phyloP scores from a whole-genome alignment of 1,284 basidiomycete species.

The Athelia psychrophila region DNA sequence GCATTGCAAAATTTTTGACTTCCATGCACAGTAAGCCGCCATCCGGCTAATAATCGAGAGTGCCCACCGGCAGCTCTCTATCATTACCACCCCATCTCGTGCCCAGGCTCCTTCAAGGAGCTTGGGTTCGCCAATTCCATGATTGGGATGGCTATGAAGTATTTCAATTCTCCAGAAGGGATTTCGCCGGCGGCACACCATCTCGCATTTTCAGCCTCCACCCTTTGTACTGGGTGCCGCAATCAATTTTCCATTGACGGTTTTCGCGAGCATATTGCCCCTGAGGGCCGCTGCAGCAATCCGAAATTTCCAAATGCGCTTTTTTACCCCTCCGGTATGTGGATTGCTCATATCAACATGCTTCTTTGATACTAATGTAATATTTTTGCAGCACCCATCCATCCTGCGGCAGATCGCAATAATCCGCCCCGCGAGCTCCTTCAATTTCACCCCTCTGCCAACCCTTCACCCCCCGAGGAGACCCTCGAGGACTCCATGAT shows the following conservation, averaged over 20 bases:
- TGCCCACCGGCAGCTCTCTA: neutral
- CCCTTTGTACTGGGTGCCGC: neutral
- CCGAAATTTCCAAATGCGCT: neutral
- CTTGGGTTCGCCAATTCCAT: neutral
- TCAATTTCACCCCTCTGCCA: neutral
- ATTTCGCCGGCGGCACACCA: neutral
- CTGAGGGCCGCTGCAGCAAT: neutral
- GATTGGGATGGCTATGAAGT: neutral
- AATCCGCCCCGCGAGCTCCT: neutral
- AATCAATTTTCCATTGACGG: neutral
- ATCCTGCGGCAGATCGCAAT: neutral
- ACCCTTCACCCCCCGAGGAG: neutral
- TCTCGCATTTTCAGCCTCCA: neutral
- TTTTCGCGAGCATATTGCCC: neutral
- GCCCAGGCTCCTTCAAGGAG: neutral
- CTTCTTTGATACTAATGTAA: neutral
- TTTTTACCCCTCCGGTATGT: neutral
- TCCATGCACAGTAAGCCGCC: too few species aligned
- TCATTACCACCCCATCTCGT: neutral
- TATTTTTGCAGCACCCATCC: neutral
- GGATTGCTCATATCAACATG: neutral
- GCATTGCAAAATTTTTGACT: too few species aligned
- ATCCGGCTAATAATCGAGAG: neutral
- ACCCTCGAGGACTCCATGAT: neutral
- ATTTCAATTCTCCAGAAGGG: neutral